Evolutionary conservation across 176 grass and related monocot species (phyloP).

Genomic region (Elaeis guineensis): DNA sequence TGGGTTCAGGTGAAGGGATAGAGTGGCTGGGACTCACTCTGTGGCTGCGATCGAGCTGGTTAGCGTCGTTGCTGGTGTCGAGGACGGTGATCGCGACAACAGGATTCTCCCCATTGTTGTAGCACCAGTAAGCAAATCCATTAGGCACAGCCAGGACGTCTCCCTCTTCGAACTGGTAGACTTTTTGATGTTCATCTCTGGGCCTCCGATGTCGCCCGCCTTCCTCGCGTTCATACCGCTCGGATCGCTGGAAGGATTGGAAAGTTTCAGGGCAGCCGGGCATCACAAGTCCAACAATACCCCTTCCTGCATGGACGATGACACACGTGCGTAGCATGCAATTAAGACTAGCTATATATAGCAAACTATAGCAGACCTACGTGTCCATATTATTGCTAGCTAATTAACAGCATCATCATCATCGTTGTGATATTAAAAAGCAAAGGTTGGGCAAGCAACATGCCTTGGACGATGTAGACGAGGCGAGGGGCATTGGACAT

Average conservation of each 20-base stretch:
- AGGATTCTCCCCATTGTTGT: constrained; percentile 29
- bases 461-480: constrained; percentile 38
- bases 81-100: constrained; percentile 21
- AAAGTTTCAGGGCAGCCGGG: constrained; percentile 6
- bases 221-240: background rate
- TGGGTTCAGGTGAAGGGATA: too few species aligned
- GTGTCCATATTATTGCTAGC: background rate
- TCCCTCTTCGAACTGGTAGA: constrained; percentile 9
- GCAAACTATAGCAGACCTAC: too few species aligned
- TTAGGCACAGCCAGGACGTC: constrained; percentile 15
- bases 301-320: background rate
- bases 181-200: constrained; percentile 23
- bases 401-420: background rate
- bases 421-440: too few species aligned
- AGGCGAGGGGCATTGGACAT: constrained; percentile 26
- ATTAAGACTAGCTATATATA: background rate
- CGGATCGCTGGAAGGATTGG: background rate
- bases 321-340: too few species aligned
- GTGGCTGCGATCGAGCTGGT: constrained; percentile 5
- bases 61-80: background rate
- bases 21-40: background rate
- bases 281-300: background rate
- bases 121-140: constrained; percentile 30
- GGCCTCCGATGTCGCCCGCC: background rate
- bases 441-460: background rate